Evolutionary conservation across 2,329 filamentous ascomycete species (phyloP).

Genomic region (Exophiala mesophila): DNA sequence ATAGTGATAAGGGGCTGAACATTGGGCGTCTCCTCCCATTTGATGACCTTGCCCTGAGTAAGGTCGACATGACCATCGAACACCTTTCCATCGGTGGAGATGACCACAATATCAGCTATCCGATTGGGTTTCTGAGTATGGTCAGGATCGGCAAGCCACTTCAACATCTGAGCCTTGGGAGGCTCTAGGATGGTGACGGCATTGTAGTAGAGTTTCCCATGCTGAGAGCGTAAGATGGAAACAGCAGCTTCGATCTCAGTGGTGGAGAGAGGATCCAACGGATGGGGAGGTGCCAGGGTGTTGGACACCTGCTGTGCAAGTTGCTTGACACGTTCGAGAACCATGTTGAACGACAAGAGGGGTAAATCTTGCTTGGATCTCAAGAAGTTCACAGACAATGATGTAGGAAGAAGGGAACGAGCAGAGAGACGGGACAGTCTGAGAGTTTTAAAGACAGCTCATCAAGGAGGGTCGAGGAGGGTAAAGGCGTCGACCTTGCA

Average conservation of each 20-base stretch:
- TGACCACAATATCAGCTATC: conserved; percentile 76
- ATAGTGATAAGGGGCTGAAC: conserved; percentile 88
- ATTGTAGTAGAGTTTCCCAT: conserved; percentile 75
- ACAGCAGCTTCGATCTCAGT: conserved; percentile 70
- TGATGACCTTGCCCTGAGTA: conserved; percentile 58
- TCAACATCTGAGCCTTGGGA: conserved; percentile 75
- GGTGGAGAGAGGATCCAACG: conserved; percentile 70
- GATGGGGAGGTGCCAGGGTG: conserved; percentile 55
- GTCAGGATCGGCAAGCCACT: conserved; percentile 66
- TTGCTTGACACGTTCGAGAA: conserved; percentile 60
- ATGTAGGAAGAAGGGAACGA: conserved; percentile 1
- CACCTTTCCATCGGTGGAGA: conserved; percentile 71
- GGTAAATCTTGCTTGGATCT: too few relatives aligned
- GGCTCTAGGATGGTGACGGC: conserved; percentile 81
- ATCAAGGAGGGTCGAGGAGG: conserved; percentile 6
- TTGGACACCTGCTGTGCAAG: conserved; percentile 59
- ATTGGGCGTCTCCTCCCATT: conserved; percentile 70
- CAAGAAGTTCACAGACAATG: too few relatives aligned
- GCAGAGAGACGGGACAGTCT: background rate
- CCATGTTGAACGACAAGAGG: conserved; percentile 47
- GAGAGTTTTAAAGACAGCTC: conserved; percentile 1
- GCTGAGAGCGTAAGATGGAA: conserved; percentile 61
- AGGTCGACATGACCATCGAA: conserved; percentile 80
- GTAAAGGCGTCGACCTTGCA: conserved; percentile 9
- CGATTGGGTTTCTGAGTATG: conserved; percentile 60